Evolutionary conservation across 73 alveolate species (phyloP).

Genomic region (Paraurostyla sp.): DNA sequence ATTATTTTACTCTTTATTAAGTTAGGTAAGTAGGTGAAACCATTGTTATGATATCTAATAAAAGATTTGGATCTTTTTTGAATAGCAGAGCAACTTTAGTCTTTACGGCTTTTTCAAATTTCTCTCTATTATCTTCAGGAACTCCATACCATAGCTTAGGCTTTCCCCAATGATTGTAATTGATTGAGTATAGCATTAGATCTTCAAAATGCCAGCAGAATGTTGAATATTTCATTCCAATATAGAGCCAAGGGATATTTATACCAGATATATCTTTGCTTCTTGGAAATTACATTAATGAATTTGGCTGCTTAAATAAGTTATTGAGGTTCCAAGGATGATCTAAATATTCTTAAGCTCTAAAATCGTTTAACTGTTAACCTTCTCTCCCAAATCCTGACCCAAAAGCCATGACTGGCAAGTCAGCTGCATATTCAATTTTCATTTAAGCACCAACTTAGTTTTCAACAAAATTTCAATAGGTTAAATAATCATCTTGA

Average conservation of each 20-base stretch:
- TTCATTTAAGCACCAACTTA: conserved; percentile 69
- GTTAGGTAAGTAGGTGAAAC: conserved; percentile 79
- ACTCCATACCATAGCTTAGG: conserved; percentile 92
- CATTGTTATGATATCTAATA: conserved; percentile 79
- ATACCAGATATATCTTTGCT: conserved; percentile 84
- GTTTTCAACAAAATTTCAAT: conserved; percentile 83
- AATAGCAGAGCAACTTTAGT: conserved; percentile 65
- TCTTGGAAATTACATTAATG: conserved; percentile 75
- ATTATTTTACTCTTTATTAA: conserved; percentile 50
- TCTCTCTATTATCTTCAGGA: conserved; percentile 80
- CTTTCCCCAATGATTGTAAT: conserved; percentile 89
- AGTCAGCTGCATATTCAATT: conserved; percentile 92
- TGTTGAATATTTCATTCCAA: conserved; percentile 85
- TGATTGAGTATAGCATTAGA: conserved; percentile 79
- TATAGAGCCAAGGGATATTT: conserved; percentile 87
- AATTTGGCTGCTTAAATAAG: conserved; percentile 59
- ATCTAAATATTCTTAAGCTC: conserved; percentile 36
- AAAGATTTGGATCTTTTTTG: conserved; percentile 80
- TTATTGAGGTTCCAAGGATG: conserved; percentile 81
- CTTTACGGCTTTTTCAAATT: conserved; percentile 77
- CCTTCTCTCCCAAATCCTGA: conserved; percentile 76
- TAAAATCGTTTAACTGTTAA: background rate
- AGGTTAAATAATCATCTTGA: conserved; percentile 58
- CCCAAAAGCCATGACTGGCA: conserved; percentile 77
- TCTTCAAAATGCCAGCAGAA: conserved; percentile 93